Percentiles rank a stretch among this genome's conserved stretches.
These are phyloP conservation scores for Solanum hybrid DNA, from an alignment of 305 asterid genomes.

Conservation along the genomic window DNA sequence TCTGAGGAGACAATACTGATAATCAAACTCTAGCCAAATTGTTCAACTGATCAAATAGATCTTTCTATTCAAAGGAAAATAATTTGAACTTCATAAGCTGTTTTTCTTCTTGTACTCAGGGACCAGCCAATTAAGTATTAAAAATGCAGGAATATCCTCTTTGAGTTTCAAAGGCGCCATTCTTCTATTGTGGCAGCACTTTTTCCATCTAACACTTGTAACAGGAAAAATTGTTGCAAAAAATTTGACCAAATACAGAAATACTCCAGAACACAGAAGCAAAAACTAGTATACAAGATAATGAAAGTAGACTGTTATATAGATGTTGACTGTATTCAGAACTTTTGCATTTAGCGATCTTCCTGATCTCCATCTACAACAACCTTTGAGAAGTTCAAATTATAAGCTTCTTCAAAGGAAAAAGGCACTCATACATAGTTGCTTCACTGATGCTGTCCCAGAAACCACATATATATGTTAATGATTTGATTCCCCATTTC, in stretches of 20 bases:
- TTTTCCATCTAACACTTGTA: neutral
- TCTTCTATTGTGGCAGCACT: neutral
- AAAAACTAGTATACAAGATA: neutral
- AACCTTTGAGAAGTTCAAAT: neutral
- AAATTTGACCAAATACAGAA: neutral
- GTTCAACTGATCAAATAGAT: neutral
- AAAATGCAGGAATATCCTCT: neutral
- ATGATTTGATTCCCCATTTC: neutral
- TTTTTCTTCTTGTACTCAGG: neutral
- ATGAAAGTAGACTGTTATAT: neutral
- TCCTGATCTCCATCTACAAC: slow-evolving; percentile 1
- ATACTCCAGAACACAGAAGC: neutral
- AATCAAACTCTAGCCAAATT: neutral
- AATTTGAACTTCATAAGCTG: neutral
- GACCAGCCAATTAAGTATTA: neutral
- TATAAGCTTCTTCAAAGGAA: neutral
- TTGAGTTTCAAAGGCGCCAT: neutral
- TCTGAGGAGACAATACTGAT: neutral
- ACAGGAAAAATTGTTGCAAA: neutral
- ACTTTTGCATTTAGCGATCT: neutral
- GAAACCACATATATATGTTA: neutral
- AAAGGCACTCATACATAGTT: neutral
- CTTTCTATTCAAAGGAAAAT: neutral
- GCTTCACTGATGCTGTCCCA: neutral
- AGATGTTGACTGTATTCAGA: neutral